Evolutionary conservation across 2,329 filamentous ascomycete genomes (phyloP), one percentile per base, ranked within the genome.

Genomic region (Epichloe aotearoae): DNA sequence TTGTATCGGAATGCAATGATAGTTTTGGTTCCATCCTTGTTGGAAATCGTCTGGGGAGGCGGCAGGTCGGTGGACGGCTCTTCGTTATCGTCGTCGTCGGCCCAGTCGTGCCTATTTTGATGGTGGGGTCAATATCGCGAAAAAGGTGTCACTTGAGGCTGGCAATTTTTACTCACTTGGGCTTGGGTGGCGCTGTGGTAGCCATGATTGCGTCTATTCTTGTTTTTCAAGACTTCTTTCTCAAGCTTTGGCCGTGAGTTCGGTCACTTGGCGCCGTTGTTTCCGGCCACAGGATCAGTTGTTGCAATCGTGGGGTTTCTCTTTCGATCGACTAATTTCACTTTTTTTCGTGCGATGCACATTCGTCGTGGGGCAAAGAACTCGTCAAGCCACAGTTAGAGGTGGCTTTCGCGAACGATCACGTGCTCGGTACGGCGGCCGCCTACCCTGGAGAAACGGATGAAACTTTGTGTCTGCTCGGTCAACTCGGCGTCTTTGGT

Each of bases 1-100:
- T 95, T 91, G 74, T 88, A 82, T 62, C 83, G 80, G 75, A 88
- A 95, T 56, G 86, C 87, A 64, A 95, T 84, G 61, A 93, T 86
- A 45, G 94, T 98, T 74, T 96, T 95, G 62, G 88, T 95, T 67
- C 94, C 93, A 70, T 98, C 93, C 74, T 96, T 95, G 82, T 98
- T 97, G 68, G 84, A 85, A 68, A 88, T 91, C 61, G 91, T 86
- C 73, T 93, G 85, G 60, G 87, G 83, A 60, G 86, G 79, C 54
- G 93, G 93, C 61, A 98, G 86, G 52, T 81, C 77, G 58, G 70
- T 69, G 59, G 68, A 63, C 59, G 79, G 74, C 73, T 86, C 80
- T 71, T 93, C 86, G 72, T 88, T 84, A 64, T 91, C 87, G 67
- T 95, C 89, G 67, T 93, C 88, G 74, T 97, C 93, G 68, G 93